Conservation (phyloP, 768 basidiomycete species). For the Boletus patriciae region DNA sequence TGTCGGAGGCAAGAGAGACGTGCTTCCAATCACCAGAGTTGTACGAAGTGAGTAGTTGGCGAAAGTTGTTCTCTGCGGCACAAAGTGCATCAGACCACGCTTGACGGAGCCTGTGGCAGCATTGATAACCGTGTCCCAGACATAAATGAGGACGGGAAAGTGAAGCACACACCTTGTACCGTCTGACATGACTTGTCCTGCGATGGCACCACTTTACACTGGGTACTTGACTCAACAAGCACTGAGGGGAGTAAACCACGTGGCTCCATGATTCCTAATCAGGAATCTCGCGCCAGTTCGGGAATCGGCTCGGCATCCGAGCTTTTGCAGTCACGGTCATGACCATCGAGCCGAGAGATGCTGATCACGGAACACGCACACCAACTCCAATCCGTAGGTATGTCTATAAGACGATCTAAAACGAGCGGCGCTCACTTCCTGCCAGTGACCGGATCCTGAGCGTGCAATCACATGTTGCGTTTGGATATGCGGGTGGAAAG, state of each 20-base stretch:
- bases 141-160: background rate
- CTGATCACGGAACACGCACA: background rate
- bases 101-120: constrained; percentile 65
- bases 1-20: constrained; percentile 48
- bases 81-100: constrained; percentile 78
- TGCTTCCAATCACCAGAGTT: constrained; percentile 80
- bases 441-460: constrained; percentile 67
- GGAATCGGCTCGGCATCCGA: background rate
- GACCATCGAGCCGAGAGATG: background rate
- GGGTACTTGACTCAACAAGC: background rate
- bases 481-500: constrained; percentile 90
- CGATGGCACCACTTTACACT: background rate
- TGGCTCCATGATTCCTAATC: constrained; percentile 1
- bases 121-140: background rate
- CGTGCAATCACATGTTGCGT: constrained; percentile 91
- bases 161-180: constrained; percentile 51
- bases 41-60: constrained; percentile 71
- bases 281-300: background rate
- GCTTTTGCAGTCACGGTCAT: background rate
- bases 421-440: constrained; percentile 8
- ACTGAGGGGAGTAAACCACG: constrained; percentile 4
- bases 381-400: constrained; percentile 8
- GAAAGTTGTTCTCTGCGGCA: constrained; percentile 74
- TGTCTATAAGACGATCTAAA: background rate
- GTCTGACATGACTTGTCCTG: constrained; percentile 46